phyloP scores from a whole-genome alignment of 2,329 filamentous ascomycete species.

The Botrytis fragariae region DNA sequence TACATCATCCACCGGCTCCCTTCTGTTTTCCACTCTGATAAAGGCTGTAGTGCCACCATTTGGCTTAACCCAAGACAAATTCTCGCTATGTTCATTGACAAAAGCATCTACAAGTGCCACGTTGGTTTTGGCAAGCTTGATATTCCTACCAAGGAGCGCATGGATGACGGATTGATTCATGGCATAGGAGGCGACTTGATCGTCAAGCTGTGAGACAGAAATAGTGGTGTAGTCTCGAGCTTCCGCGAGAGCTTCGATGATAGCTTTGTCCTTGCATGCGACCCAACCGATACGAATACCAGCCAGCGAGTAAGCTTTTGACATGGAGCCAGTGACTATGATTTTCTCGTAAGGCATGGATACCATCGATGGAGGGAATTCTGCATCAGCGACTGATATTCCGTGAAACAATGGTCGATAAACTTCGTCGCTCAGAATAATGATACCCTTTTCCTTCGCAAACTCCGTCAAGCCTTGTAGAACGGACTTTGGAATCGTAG shows the following conservation, averaged over 20 bases:
- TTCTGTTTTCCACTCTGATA: conserved; percentile 56
- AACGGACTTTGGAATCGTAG: conserved; percentile 60
- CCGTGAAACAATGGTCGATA: conserved; percentile 78
- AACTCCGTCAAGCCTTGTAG: conserved; percentile 62
- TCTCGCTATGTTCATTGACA: conserved; percentile 56
- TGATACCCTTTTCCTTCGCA: conserved; percentile 61
- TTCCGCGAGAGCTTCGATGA: conserved; percentile 62
- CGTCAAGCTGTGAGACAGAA: conserved; percentile 78
- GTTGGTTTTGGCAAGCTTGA: conserved; percentile 66
- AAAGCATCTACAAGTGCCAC: conserved; percentile 64
- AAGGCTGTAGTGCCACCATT: conserved; percentile 79
- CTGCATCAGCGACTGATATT: conserved; percentile 34
- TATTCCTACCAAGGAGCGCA: conserved; percentile 60
- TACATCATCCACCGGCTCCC: conserved; percentile 65
- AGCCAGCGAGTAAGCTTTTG: conserved; percentile 80
- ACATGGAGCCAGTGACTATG: conserved; percentile 76
- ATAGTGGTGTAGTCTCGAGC: conserved; percentile 84
- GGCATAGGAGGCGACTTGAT: conserved; percentile 73
- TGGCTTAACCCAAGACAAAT: conserved; percentile 69
- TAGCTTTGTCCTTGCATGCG: conserved; percentile 58
- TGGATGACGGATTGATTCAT: conserved; percentile 64
- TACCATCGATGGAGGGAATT: conserved; percentile 66
- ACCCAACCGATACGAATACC: conserved; percentile 84
- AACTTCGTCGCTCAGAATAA: conserved; percentile 75
- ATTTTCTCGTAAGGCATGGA: conserved; percentile 69